These are phyloP conservation scores for Penicillium samsonianum DNA, from an alignment of 495 filamentous ascomycete species.

Conservation along the genomic window DNA sequence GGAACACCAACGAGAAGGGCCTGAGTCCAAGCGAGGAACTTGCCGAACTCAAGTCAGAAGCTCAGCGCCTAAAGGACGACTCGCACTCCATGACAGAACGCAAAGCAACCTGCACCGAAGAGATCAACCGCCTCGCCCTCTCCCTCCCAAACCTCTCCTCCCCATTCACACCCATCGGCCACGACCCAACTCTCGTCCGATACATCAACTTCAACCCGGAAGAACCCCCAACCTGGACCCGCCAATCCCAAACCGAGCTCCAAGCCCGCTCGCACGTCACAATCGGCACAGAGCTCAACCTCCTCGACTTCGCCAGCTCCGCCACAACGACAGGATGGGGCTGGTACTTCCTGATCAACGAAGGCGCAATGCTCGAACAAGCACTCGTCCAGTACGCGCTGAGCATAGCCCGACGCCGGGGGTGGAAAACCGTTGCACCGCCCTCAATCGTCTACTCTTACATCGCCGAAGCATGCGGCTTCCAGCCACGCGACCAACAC, in stretches of 20 bases:
- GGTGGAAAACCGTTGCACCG: slow-evolving; percentile 76
- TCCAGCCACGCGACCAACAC: slow-evolving; percentile 86
- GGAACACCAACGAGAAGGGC: slow-evolving; percentile 9
- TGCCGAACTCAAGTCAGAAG: slow-evolving; percentile 56
- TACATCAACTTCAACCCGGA: slow-evolving; percentile 78
- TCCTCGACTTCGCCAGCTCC: slow-evolving; percentile 83
- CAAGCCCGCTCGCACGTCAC: slow-evolving; percentile 68
- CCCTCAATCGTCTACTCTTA: slow-evolving; percentile 91
- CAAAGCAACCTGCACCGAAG: slow-evolving; percentile 58
- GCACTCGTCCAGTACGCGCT: slow-evolving; percentile 88
- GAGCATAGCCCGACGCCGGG: slow-evolving; percentile 62
- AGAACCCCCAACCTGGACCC: slow-evolving; percentile 46
- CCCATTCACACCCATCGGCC: slow-evolving; percentile 69
- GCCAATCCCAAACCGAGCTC: slow-evolving; percentile 49
- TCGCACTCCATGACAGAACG: slow-evolving; percentile 60
- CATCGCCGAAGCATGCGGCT: slow-evolving; percentile 86
- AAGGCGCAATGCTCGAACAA: slow-evolving; percentile 87
- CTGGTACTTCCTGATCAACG: slow-evolving; percentile 92
- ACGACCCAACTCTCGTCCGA: slow-evolving; percentile 56
- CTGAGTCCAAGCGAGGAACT: slow-evolving; percentile 18
- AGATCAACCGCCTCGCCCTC: slow-evolving; percentile 74
- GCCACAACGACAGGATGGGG: slow-evolving; percentile 86
- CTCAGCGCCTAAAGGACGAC: slow-evolving; percentile 65
- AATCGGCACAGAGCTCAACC: slow-evolving; percentile 74
- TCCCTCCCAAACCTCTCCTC: slow-evolving; percentile 87